Evolutionary conservation across 2,329 filamentous ascomycete genomes (phyloP), one percentile per base, ranked within the genome.

Genomic region (Metarhizium album): DNA sequence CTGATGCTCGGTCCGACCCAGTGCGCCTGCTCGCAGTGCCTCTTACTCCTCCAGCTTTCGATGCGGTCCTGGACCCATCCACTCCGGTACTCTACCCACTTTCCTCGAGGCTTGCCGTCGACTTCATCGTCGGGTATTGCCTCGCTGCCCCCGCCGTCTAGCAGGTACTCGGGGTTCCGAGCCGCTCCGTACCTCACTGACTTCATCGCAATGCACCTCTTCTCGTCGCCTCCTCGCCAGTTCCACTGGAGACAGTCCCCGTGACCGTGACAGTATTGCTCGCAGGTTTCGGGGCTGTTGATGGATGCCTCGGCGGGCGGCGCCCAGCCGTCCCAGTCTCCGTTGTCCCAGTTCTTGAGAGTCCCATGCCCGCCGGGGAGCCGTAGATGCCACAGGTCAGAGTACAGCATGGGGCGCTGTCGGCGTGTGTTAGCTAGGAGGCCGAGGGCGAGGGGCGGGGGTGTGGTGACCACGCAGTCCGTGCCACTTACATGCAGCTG

Each of bases 351-450:
- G 42, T 65, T 56, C 6, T 59, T 53, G 4, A 57, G 47, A 3
- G 55, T 37, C 24, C 51, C 47, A 3, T 52, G 56, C 18, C 60
- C 56, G 4, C 61, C 64, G 4, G 63, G 60, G 45, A 68, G 66
- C 53, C 67, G 59, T 54, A 71, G 64, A 27, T 65, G 58, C 64
- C 60, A 70, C 1, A 70, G 55, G 45, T 70, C 67, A 5, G 62
- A 58, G 48, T 70, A 71, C 1, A 69, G 55, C 4, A 70, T 52
- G 0, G 68, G 68, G 29, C 60, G 62, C 63, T 68, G 50, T 16
- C 42, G 31, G 4, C 6, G n/a, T 51, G n/a, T n/a, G n/a, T 62
- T 49, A 62, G 55, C 23, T 20, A 14, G 37, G 50, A 31, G 27
- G 27, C 7, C 6, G 45, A n/a, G n/a, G n/a, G n/a, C n/a, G n/a